Base-by-base conservation (phyloP, 352 stramenopile genomes). In the Phytophthora foliorum region DNA sequence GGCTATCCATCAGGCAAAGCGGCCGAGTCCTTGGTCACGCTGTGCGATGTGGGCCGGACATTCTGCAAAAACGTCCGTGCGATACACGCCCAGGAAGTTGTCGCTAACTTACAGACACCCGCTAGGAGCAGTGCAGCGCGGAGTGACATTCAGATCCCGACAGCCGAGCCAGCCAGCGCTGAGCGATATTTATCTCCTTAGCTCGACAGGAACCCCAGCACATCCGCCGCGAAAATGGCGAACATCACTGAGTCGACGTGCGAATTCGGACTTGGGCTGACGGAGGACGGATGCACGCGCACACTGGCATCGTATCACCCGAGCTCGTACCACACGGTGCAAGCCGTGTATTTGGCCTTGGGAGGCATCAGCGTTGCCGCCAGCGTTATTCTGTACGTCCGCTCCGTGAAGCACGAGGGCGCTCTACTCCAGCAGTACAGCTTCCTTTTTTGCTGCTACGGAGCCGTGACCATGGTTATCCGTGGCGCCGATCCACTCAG, bases 391-490 rank as follows among this genome's bases (percentile, higher is more conserved):
- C 75, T 82, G 7, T 84, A 78, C 57, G 34, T 77, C 8, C 65
- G 72, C 17, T 77, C 75, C 3, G 64, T 77, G 31, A 78, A 73
- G 55, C 67, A 79, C 44, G 69, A 83, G 19, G 70, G 72, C 3
- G 55, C 75, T 16, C 57, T 74, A 24, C 66, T 86, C n/a, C 78
- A 86, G 59, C 69, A 78, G 34, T 77, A 76, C 49, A 79, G 65
- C 50, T 81, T 86, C 21, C 59, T 86, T 42, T 73, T 82, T 41
- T 82, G 72, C 56, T 77, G 74, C 31, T 86, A 84, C 25, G 67
- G 63, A 11, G 77, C 78, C 21, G 62, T 81, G 27, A 83, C 78
- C 8, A 72, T 86, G 49, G 61, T 82, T 6, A 75, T 81, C 24
- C 78, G 78, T 38, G 73, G 72, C 16, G 67, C 74, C 4, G 78